Base-by-base conservation (phyloP, 441 rosid genomes). In the Jatropha multifida region DNA sequence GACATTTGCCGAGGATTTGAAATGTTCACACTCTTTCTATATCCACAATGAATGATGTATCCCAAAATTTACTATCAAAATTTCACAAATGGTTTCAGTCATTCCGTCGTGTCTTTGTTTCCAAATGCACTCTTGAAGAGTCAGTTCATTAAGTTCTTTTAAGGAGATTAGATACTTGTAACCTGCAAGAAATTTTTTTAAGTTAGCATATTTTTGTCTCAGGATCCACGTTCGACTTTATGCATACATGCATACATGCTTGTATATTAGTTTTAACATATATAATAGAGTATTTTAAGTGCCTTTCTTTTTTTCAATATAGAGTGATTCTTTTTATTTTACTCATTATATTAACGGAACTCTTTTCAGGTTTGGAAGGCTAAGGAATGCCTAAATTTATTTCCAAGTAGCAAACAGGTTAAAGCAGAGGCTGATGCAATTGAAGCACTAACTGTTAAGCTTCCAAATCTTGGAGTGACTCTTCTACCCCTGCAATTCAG, bases 401-500 rank as follows among this genome's bases (percentile, higher is more conserved):
- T 90, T 84, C 94, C 97, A 75, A 88, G 81, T 75, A 94, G 96
- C 90, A 90, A 90, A 77, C 83, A 79, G 75, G 92, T 96, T 78
- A 89, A 84, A 88, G 94, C 94, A 46, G 99, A 94, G 89, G 86
- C 89, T 66, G 95, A 91, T 83, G 74, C 88, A 71, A 91, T 94
- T 40, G 95, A 92, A 74, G 98, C 95, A 75, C 86, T 96, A 75
- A 94, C 98, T 55, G 87, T 84, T 75, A 92, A 92, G 79, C 99
- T 96, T 78, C 98, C 98, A 78, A 86, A 87, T 78, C 96, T 96
- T 81, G 99, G 99, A 77, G 94, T 96, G 81, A 87, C 90, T 82
- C 86, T 96, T 79, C 86, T 92, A 58, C 99, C 99, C 41, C 71
- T 92, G 91, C 97, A 96, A 77, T 96, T 91, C 86, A 91, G 92